Conservation (phyloP, 306 rosid genomes). For the Rubus idaeus region DNA sequence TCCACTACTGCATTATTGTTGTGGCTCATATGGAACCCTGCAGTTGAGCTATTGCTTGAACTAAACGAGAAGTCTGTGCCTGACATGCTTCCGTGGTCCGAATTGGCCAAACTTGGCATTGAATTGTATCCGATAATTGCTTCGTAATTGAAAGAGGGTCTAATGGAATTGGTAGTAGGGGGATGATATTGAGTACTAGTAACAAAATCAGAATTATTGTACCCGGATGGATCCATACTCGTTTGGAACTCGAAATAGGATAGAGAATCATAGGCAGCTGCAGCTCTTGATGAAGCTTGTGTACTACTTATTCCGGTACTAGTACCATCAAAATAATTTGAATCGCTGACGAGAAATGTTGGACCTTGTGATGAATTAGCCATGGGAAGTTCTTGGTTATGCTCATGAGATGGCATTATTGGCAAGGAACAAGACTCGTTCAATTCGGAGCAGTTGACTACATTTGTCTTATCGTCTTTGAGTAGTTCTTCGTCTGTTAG, state of each 20-base stretch:
- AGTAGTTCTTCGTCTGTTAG: slow-evolving; percentile 33
- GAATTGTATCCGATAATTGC: slow-evolving; percentile 46
- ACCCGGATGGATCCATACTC: slow-evolving; percentile 30
- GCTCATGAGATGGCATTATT: slow-evolving; percentile 27
- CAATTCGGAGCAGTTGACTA: slow-evolving; percentile 35
- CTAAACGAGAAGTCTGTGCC: slow-evolving; percentile 49
- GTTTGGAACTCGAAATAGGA: slow-evolving; percentile 54
- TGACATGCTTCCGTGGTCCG: slow-evolving; percentile 61
- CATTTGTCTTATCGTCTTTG: slow-evolving; percentile 36
- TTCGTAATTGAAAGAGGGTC: slow-evolving; percentile 19
- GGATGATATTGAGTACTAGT: slow-evolving; percentile 23
- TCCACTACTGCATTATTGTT: slow-evolving; percentile 39
- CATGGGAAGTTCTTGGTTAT: slow-evolving; percentile 21
- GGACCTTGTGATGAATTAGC: slow-evolving; percentile 51
- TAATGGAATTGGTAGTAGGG: slow-evolving; percentile 12
- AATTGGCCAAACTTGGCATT: slow-evolving; percentile 73
- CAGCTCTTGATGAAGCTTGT: slow-evolving; percentile 50
- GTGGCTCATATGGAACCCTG: slow-evolving; percentile 43
- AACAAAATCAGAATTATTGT: slow-evolving; percentile 28
- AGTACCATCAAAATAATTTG: slow-evolving; percentile 43
- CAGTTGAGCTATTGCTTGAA: slow-evolving; percentile 82
- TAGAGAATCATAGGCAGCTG: slow-evolving; percentile 47
- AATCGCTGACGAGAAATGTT: slow-evolving; percentile 49
- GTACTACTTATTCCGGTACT: slow-evolving; percentile 16
- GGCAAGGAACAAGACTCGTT: slow-evolving; percentile 23